Base-by-base conservation (phyloP, 2,329 filamentous ascomycete genomes). In the Taxawa tesnikishii region DNA sequence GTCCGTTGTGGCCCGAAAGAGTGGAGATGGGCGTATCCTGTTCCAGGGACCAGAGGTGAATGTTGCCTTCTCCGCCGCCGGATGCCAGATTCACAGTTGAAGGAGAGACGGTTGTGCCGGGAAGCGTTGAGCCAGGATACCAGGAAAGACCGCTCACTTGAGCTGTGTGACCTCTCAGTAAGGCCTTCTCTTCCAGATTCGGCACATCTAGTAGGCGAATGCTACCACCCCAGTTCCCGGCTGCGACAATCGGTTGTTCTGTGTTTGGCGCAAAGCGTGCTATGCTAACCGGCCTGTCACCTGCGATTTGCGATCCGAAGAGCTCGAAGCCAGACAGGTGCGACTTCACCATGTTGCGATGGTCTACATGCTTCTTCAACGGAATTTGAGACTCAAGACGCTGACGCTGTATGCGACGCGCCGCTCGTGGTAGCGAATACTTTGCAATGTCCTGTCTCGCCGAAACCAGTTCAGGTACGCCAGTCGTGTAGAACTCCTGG, bases 401-500 rank as follows among this genome's bases (percentile, higher is more conserved):
- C 52, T 94, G 84, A 44, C 79, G 79, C 13, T 73, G 75, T 4
- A 90, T 63, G 42, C 88, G 73, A 43, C 71, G 71, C 52, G 82
- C 83, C 31, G 90, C 83, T 34, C 83, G 69, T 2, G 85, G 84
- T 29, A 98, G 60, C 5, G 85, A 93, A 55, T 79, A 96, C 28
- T 70, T 67, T 5, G 87, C 84, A 39, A 98, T 85, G 15, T 79
- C 70, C 46, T 76, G 74, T 38, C 90, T 71, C 2, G 84, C 83
- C 31, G 80, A 67, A 4, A 94, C 60, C 15, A 98, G 64, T 25
- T 78, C 76, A 4, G 73, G 66, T 2, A 76, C 73, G 3, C 90
- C 90, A 45, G 81, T 72, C 0, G 88, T 94, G 54, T 94, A 98
- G 56, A 94, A 98, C 46, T 98, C 90, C 50, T 96, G 85, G 43